Conservation (phyloP, 108 stramenopile genomes). For the Cyclotella baltica region DNA sequence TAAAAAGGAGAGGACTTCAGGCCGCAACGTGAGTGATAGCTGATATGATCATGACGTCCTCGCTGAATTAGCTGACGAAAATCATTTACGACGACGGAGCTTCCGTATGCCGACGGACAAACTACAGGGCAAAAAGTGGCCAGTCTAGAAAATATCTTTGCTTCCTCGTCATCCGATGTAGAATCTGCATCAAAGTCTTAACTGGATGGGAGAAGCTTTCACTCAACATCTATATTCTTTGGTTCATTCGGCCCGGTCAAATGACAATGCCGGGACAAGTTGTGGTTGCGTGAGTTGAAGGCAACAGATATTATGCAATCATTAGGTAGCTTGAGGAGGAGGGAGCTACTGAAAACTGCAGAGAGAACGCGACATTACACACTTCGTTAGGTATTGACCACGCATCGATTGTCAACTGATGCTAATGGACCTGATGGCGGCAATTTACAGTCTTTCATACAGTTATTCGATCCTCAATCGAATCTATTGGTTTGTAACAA, state of each 20-base stretch:
- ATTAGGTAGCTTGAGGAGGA: slow-evolving; percentile 31
- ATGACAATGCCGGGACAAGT: slow-evolving; percentile 37
- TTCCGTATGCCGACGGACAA: slow-evolving; percentile 12
- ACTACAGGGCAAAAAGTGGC: slow-evolving; percentile 21
- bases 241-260: slow-evolving; percentile 33
- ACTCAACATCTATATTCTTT: slow-evolving; percentile 38
- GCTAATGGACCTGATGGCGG: neutral
- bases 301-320: neutral
- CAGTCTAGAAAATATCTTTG: slow-evolving; percentile 31
- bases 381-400: slow-evolving; percentile 47
- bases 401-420: neutral
- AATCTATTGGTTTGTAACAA: no score
- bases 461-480: no score
- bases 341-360: slow-evolving; percentile 38
- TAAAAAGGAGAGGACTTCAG: no score
- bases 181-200: slow-evolving; percentile 15
- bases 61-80: no score
- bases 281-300: slow-evolving; percentile 37
- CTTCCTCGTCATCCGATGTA: slow-evolving; percentile 2
- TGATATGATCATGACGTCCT: no score
- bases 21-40: no score
- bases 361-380: slow-evolving; percentile 37
- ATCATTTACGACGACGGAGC: no score
- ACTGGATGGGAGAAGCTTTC: slow-evolving; percentile 26
- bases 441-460: no score